Conservation (phyloP, 768 basidiomycete genomes). For the Polyporus arcularius region DNA sequence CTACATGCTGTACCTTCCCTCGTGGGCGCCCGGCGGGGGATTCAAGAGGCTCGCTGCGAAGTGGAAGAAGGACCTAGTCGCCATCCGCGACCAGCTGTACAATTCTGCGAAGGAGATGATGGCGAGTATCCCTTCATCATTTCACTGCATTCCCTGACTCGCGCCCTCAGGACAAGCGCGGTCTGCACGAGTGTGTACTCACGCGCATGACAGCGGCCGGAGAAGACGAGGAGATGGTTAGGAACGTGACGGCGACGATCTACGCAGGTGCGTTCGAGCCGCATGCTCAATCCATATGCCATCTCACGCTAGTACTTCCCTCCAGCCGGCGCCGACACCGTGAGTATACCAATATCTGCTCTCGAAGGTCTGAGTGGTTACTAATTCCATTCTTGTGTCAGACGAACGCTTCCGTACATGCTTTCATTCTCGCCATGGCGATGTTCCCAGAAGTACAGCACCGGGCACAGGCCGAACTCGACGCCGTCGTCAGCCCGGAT, state of each 20-base stretch:
- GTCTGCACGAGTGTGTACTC: conserved; percentile 7
- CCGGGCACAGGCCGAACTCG: neutral
- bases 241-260: conserved; percentile 9
- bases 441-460: neutral
- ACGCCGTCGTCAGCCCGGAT: neutral
- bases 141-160: neutral
- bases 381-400: neutral
- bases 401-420: neutral
- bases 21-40: conserved; percentile 66
- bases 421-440: neutral
- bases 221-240: conserved; percentile 3
- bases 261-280: conserved; percentile 8
- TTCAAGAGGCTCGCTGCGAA: conserved; percentile 60
- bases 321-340: conserved; percentile 8
- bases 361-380: neutral
- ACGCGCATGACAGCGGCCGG: neutral
- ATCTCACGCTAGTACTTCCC: neutral
- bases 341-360: neutral
- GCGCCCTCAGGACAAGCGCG: neutral
- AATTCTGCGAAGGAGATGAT: conserved; percentile 57
- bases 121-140: conserved; percentile 34
- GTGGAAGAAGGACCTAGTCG: conserved; percentile 67
- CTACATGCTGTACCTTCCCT: conserved; percentile 53
- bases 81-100: conserved; percentile 65
- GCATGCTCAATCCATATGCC: too few relatives aligned